Conservation (phyloP, 2,329 filamentous ascomycete species). For the Aspergillus sp. region DNA sequence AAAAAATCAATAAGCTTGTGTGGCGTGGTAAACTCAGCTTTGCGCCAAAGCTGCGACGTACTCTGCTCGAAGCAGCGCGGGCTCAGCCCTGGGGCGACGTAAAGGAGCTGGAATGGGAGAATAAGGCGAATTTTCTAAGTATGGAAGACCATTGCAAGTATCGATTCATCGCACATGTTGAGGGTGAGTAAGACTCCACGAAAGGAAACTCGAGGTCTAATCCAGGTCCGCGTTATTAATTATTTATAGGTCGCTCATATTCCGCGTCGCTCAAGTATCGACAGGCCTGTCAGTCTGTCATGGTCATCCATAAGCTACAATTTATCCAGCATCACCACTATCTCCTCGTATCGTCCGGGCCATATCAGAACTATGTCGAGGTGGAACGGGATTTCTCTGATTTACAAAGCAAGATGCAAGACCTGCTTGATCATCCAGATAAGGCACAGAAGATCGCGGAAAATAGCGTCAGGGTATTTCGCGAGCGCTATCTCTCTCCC, state of each 20-base stretch:
- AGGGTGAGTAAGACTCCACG: constrained; percentile 33
- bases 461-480: constrained; percentile 46
- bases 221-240: neutral
- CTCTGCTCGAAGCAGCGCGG: constrained; percentile 30
- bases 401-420: constrained; percentile 41
- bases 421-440: constrained; percentile 36
- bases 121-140: constrained; percentile 43
- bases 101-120: constrained; percentile 34
- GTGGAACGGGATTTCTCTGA: constrained; percentile 57
- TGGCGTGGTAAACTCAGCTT: constrained; percentile 44
- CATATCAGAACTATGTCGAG: constrained; percentile 49
- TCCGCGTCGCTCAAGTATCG: constrained; percentile 53
- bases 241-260: constrained; percentile 38
- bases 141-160: constrained; percentile 54
- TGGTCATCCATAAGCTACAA: constrained; percentile 48
- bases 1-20: constrained; percentile 39
- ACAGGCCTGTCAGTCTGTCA: constrained; percentile 49
- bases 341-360: constrained; percentile 42
- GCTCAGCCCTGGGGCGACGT: constrained; percentile 46
- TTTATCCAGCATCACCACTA: constrained; percentile 51
- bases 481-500: constrained; percentile 51
- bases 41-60: constrained; percentile 32
- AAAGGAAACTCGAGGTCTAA: neutral
- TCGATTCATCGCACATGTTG: constrained; percentile 52
- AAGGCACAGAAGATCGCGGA: constrained; percentile 46